A percentile compares a stretch with the other conserved stretches of the same genome.
Conservation (phyloP, 345 rosid genomes). For the Passiflora organensis region DNA sequence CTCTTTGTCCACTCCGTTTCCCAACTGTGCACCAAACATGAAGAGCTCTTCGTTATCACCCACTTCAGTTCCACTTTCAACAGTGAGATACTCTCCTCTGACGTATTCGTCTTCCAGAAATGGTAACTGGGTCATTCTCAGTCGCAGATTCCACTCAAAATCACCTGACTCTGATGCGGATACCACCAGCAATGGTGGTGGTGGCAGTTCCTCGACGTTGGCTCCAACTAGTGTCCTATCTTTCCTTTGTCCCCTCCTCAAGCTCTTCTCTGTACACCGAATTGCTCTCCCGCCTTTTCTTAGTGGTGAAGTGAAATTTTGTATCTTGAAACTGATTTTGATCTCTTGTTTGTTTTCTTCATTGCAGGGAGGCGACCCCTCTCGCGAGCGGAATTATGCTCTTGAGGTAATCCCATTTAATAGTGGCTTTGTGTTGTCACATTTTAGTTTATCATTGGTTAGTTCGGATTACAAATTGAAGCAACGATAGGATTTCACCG, state of each 20-base stretch:
- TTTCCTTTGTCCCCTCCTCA: conserved; percentile 71
- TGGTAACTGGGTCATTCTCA: conserved; percentile 21
- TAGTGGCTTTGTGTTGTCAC: not conserved
- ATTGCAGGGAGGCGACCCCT: conserved; percentile 76
- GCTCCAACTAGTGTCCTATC: conserved; percentile 57
- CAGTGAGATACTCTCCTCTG: conserved; percentile 7
- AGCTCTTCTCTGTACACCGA: conserved; percentile 74
- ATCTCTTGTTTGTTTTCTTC: conserved; percentile 3
- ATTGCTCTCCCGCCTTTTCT: too few relatives aligned
- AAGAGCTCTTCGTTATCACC: not conserved
- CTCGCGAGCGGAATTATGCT: conserved; percentile 48
- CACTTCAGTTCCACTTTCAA: conserved; percentile 19
- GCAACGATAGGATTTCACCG: too few relatives aligned
- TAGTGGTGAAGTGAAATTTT: too few relatives aligned
- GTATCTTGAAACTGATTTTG: not conserved
- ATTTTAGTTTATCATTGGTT: not conserved
- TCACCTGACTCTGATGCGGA: conserved; percentile 21
- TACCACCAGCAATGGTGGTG: not conserved
- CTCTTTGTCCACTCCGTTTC: not conserved
- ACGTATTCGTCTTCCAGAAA: conserved; percentile 7
- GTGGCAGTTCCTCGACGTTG: conserved; percentile 6
- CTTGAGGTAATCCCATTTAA: conserved; percentile 45
- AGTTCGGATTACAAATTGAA: too few relatives aligned
- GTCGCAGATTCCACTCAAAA: conserved; percentile 25
- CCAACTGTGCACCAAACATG: not conserved